These are phyloP conservation scores for Microbotryum intermedium DNA, from an alignment of 1,284 basidiomycete genomes.

Conservation along the genomic window DNA sequence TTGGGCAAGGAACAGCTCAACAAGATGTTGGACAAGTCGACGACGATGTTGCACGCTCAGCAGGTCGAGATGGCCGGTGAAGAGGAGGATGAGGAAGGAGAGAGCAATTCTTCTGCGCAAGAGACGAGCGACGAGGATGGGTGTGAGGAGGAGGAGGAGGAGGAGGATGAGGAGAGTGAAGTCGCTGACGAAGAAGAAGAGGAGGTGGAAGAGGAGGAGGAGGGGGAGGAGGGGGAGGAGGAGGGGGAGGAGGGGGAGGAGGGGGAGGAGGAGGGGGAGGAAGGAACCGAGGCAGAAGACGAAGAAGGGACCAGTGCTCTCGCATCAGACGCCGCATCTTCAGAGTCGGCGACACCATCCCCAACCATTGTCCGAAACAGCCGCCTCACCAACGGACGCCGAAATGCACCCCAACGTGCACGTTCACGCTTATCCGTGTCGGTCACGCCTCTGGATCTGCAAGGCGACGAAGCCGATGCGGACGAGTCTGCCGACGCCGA, in stretches of 20 bases:
- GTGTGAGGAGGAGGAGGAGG: slow-evolving; percentile 18
- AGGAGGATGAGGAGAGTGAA: slow-evolving; percentile 23
- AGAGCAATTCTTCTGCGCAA: slow-evolving; percentile 17
- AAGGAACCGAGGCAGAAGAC: neutral
- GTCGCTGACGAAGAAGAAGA: slow-evolving; percentile 15
- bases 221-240: slow-evolving; percentile 3
- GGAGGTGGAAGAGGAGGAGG: slow-evolving; percentile 10
- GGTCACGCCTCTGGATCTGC: slow-evolving; percentile 15
- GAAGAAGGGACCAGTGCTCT: neutral
- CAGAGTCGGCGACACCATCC: neutral
- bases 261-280: slow-evolving; percentile 4
- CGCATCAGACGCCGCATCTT: too few species aligned
- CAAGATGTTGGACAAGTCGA: slow-evolving; percentile 81
- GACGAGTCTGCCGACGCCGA: neutral
- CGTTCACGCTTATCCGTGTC: slow-evolving; percentile 23
- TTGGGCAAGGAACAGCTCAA: slow-evolving; percentile 76
- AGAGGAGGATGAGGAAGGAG: slow-evolving; percentile 31
- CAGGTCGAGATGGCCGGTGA: slow-evolving; percentile 54
- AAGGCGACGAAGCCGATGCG: neutral
- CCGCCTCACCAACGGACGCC: neutral
- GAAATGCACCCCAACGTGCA: neutral
- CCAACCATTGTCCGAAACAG: neutral
- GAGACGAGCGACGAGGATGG: slow-evolving; percentile 35
- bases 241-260: neutral
- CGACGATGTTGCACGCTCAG: slow-evolving; percentile 75